A percentile compares a stretch with the other conserved stretches of the same genome.
These are phyloP conservation scores for Striga asiatica DNA, from an alignment of 257 asterid genomes.

Conservation along the genomic window DNA sequence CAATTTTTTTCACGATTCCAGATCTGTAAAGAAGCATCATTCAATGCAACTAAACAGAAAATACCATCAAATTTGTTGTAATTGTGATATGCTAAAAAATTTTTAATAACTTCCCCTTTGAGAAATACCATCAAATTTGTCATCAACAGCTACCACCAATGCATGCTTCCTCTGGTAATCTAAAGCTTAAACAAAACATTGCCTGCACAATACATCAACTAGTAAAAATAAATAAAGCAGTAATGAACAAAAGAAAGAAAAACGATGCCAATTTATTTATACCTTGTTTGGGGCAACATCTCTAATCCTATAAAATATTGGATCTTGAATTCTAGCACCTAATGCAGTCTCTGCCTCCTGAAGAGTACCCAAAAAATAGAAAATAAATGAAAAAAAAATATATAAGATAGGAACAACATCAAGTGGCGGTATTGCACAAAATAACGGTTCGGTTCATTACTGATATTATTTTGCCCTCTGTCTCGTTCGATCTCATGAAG, in stretches of 20 bases:
- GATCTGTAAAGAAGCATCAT: no score
- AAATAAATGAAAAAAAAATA: background rate
- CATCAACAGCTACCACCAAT: conserved; percentile 8
- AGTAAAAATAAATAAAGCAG: background rate
- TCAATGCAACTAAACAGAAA: no score
- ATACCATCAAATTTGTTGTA: no score
- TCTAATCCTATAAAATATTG: conserved; percentile 61
- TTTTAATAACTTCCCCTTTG: no score
- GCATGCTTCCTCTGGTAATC: conserved; percentile 80
- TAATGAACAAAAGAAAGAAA: background rate
- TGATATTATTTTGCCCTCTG: conserved; percentile 41
- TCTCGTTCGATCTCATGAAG: conserved; percentile 69
- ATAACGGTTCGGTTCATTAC: conserved; percentile 35
- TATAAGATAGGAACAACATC: background rate
- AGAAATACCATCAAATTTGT: no score
- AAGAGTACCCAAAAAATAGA: background rate
- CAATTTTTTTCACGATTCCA: no score
- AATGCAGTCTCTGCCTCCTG: conserved; percentile 76
- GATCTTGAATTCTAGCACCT: conserved; percentile 46
- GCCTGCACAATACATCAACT: conserved; percentile 40
- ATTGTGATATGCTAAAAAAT: no score
- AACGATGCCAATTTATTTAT: background rate
- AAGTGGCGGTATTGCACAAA: background rate
- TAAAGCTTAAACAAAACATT: conserved; percentile 86
- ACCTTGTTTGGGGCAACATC: conserved; percentile 98